Evolutionary conservation across 2,329 filamentous ascomycete species (phyloP).

Genomic region (Phialocephala subalpina): DNA sequence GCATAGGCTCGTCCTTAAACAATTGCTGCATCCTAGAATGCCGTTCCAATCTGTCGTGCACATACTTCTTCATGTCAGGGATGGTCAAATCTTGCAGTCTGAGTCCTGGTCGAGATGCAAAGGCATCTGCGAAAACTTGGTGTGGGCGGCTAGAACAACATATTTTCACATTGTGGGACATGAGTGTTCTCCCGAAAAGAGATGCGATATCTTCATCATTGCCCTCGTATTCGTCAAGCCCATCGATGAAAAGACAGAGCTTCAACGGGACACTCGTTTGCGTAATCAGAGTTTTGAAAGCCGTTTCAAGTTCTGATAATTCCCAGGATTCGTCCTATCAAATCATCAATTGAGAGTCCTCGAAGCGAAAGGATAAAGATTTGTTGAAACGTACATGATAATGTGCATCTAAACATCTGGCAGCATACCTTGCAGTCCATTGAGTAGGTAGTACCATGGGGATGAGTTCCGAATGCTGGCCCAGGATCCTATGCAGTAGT

Average conservation of each 20-base stretch:
- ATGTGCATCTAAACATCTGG: not conserved
- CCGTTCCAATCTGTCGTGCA: not conserved
- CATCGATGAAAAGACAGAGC: slow-evolving; percentile 13
- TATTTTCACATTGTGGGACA: slow-evolving; percentile 4
- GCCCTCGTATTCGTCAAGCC: slow-evolving; percentile 8
- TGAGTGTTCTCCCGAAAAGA: not conserved
- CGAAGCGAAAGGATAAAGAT: no score
- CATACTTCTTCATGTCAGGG: not conserved
- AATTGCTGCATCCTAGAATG: not conserved
- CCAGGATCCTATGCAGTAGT: slow-evolving; percentile 10
- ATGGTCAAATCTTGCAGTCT: slow-evolving; percentile 4
- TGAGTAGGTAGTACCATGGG: slow-evolving; percentile 1
- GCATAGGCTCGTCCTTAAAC: not conserved
- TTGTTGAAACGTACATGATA: not conserved
- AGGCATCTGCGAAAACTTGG: slow-evolving; percentile 3
- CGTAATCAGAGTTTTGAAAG: not conserved
- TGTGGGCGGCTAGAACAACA: slow-evolving; percentile 2
- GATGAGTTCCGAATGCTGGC: not conserved
- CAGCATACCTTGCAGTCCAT: not conserved
- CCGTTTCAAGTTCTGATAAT: not conserved
- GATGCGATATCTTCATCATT: slow-evolving; percentile 1
- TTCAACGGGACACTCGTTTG: not conserved
- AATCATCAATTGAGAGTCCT: not conserved
- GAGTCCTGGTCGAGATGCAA: not conserved
- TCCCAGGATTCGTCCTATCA: not conserved